Conservation (phyloP, 768 basidiomycete species). For the Amanita rubescens region DNA sequence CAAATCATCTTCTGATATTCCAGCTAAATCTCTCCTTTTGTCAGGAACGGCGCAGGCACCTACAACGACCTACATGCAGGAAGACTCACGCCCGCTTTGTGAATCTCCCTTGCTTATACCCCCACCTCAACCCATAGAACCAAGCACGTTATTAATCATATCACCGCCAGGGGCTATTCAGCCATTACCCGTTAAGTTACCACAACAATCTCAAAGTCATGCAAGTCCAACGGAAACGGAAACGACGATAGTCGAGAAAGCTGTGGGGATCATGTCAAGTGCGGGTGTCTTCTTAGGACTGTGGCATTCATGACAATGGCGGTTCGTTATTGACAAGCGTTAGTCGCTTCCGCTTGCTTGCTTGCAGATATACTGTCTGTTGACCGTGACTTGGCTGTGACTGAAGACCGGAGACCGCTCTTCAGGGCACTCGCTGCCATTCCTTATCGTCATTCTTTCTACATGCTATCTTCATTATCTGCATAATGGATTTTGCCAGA, state of each 20-base stretch:
- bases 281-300: constrained; percentile 72
- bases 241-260: constrained; percentile 36
- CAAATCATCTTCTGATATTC: not conserved
- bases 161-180: constrained; percentile 14
- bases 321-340: not conserved
- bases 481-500: constrained; percentile 1
- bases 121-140: constrained; percentile 22
- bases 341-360: not conserved
- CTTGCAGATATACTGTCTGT: not conserved
- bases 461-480: not conserved
- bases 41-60: too few species aligned
- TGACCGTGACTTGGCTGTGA: not conserved
- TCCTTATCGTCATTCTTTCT: not conserved
- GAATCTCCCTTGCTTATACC: constrained; percentile 26
- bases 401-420: not conserved
- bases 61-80: not conserved
- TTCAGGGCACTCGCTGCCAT: not conserved
- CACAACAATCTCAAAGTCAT: constrained; percentile 11
- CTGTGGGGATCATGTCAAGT: constrained; percentile 73
- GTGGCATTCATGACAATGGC: constrained; percentile 24
- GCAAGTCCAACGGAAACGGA: constrained; percentile 14
- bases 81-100: not conserved
- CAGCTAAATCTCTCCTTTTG: not conserved
- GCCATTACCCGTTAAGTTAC: constrained; percentile 7
- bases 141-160: constrained; percentile 29